phyloP scores from a whole-genome alignment of 495 filamentous ascomycete species.

The Ramalina intermedia region DNA sequence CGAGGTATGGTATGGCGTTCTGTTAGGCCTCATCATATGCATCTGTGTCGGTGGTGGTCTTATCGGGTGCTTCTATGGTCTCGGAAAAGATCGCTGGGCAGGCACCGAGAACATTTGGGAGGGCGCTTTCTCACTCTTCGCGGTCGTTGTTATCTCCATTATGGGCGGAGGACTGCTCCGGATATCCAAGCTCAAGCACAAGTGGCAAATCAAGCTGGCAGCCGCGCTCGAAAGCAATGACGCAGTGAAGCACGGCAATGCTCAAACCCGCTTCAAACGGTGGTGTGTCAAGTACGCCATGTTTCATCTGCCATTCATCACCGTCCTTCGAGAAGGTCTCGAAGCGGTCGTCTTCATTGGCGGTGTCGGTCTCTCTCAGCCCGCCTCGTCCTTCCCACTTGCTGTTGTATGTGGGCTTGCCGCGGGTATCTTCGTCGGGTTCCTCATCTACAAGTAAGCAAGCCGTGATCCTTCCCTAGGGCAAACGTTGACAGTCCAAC shows the following conservation, averaged over 20 bases:
- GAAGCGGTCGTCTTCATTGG: conserved; percentile 74
- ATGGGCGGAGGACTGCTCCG: conserved; percentile 67
- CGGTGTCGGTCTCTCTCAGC: conserved; percentile 62
- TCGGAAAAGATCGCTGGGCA: conserved; percentile 51
- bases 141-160: conserved; percentile 61
- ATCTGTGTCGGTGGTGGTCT: conserved; percentile 54
- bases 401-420: conserved; percentile 53
- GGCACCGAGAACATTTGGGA: conserved; percentile 63
- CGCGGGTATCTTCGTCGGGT: conserved; percentile 50
- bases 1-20: conserved; percentile 46
- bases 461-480: conserved; percentile 1
- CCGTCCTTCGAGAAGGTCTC: conserved; percentile 67
- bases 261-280: conserved; percentile 34
- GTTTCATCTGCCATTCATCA: conserved; percentile 72
- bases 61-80: conserved; percentile 67
- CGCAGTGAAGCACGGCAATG: conserved; percentile 15
- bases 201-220: conserved; percentile 70
- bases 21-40: conserved; percentile 48
- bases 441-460: conserved; percentile 61
- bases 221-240: conserved; percentile 43
- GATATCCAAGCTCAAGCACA: conserved; percentile 73
- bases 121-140: conserved; percentile 55
- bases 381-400: conserved; percentile 58
- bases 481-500: neutral
- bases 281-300: conserved; percentile 66